A percentile compares a stretch with the other conserved stretches of the same genome.
phyloP scores from a whole-genome alignment of 2,329 filamentous ascomycete genomes.

The Penicillium psychrosexuale region DNA sequence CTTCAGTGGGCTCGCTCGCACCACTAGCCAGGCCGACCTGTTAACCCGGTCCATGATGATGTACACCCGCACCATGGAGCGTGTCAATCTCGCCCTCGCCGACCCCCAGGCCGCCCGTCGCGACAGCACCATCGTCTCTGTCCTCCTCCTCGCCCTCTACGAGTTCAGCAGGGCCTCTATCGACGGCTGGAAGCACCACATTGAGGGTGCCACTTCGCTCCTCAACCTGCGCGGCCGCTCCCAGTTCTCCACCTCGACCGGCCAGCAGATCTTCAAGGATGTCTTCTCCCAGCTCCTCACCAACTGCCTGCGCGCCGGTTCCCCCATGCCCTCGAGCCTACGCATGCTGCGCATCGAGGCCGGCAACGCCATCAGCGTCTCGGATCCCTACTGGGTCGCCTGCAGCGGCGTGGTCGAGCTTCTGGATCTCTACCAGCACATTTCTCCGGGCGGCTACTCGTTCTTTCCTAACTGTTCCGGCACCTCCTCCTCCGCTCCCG shows the following conservation, averaged over 20 bases:
- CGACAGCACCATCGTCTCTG: not conserved
- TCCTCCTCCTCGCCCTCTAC: not conserved
- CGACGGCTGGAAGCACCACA: not conserved
- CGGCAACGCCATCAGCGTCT: not conserved
- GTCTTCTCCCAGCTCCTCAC: not conserved
- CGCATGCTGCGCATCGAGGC: not conserved
- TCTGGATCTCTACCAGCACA: not conserved
- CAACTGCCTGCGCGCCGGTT: not conserved
- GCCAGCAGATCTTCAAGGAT: not conserved
- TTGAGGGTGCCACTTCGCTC: not conserved
- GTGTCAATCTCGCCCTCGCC: not conserved
- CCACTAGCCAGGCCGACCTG: not conserved
- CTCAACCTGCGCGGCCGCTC: not conserved
- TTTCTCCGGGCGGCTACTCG: not conserved
- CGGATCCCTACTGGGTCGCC: not conserved
- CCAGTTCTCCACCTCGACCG: not conserved
- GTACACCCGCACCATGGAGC: not conserved
- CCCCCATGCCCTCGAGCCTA: not conserved
- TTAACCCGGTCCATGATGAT: not conserved
- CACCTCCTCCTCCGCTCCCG: not conserved
- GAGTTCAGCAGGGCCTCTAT: not conserved
- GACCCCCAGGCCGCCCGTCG: not conserved
- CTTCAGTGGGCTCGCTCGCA: not conserved
- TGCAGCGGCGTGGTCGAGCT: not conserved
- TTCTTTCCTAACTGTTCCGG: not conserved